Evolutionary conservation across 2,329 filamentous ascomycete genomes (phyloP).

Genomic region (Diaporthe sp.): DNA sequence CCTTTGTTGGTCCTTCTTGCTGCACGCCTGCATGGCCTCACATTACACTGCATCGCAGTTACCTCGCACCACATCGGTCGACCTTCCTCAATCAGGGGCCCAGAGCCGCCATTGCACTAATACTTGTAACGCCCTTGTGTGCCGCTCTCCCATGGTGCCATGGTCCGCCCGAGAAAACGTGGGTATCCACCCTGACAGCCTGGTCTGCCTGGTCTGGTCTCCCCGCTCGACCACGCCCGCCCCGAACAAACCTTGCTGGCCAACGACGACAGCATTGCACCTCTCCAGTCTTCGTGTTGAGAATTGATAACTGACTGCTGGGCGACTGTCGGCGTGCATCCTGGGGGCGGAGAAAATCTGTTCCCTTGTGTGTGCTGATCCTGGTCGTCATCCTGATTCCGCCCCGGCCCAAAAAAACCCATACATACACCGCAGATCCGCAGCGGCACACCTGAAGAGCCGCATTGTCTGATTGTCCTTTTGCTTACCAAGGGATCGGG

Average conservation of each 20-base stretch:
- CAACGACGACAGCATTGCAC: neutral
- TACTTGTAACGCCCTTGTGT: neutral
- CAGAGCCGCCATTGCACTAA: neutral
- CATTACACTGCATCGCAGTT: conserved; percentile 20
- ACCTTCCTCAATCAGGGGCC: conserved; percentile 23
- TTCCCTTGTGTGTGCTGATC: neutral
- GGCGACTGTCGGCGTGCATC: neutral
- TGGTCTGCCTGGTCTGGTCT: neutral
- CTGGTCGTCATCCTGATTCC: neutral
- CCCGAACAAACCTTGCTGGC: neutral
- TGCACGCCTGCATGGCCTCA: conserved; percentile 17
- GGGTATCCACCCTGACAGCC: neutral
- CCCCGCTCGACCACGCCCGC: conserved; percentile 9
- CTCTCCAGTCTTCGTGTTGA: neutral
- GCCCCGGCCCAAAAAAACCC: neutral
- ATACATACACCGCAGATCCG: conserved; percentile 5
- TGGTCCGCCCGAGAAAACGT: neutral
- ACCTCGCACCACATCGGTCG: conserved; percentile 23
- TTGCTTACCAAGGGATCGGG: neutral
- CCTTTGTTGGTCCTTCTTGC: neutral
- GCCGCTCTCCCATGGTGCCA: neutral
- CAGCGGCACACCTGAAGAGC: conserved; percentile 8
- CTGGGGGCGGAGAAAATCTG: neutral
- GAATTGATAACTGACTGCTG: neutral
- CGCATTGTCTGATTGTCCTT: neutral